These are phyloP conservation scores for Cardamine chenopodiifolia DNA, from an alignment of 345 rosid species.

Conservation along the genomic window DNA sequence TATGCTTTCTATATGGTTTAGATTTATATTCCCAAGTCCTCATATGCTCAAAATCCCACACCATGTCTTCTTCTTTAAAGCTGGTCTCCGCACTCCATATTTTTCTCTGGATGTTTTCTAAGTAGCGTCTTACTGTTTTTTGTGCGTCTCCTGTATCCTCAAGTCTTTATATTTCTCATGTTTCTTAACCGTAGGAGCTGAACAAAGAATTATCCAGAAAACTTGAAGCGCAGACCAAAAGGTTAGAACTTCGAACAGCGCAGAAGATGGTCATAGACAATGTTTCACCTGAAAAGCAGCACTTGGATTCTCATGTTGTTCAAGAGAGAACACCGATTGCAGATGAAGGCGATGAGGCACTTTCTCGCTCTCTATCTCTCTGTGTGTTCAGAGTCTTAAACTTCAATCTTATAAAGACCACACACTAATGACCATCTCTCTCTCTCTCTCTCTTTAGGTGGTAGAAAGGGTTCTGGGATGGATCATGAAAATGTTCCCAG, in stretches of 20 bases:
- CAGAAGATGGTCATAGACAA: slow-evolving; percentile 68
- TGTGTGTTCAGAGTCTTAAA: not conserved
- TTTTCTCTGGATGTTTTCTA: not conserved
- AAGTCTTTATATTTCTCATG: slow-evolving; percentile 11
- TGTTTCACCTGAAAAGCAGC: slow-evolving; percentile 52
- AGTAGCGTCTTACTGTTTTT: not conserved
- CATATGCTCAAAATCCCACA: not conserved
- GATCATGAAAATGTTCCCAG: slow-evolving; percentile 98
- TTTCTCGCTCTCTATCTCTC: slow-evolving; percentile 26
- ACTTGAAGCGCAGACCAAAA: slow-evolving; percentile 92
- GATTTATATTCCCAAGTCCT: not conserved
- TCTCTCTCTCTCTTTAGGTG: slow-evolving; percentile 51
- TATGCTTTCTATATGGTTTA: not conserved
- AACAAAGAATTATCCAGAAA: slow-evolving; percentile 81
- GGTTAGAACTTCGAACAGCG: slow-evolving; percentile 89
- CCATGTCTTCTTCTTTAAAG: not conserved
- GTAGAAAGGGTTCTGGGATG: slow-evolving; percentile 98
- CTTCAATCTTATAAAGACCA: not conserved
- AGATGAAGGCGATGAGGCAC: slow-evolving; percentile 99
- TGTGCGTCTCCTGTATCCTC: slow-evolving; percentile 12
- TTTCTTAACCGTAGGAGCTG: slow-evolving; percentile 60
- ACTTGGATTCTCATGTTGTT: slow-evolving; percentile 49
- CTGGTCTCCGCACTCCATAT: not conserved
- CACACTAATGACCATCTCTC: not conserved
- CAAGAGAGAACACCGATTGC: slow-evolving; percentile 72